These are phyloP conservation scores for Cladorrhinum sp. DNA, from an alignment of 2,329 filamentous ascomycete species.

Conservation along the genomic window DNA sequence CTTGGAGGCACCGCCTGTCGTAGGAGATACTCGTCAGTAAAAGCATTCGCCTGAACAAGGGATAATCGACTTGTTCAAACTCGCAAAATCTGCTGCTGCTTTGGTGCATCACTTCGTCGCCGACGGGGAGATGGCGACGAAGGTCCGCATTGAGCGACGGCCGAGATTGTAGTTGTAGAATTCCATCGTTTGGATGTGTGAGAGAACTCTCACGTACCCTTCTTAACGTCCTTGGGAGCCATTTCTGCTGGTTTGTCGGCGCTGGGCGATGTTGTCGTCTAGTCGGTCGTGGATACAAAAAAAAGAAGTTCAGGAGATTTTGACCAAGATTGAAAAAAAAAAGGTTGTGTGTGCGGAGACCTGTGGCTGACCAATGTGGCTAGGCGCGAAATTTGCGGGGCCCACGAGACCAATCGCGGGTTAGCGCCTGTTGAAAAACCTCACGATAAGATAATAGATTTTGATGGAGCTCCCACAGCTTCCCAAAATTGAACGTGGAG, in stretches of 20 bases:
- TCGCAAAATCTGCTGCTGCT: conserved; percentile 76
- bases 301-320: conserved; percentile 16
- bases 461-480: conserved; percentile 7
- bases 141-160: conserved; percentile 29
- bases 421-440: background rate
- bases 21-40: conserved; percentile 49
- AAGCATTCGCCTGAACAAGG: conserved; percentile 63
- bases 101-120: conserved; percentile 47
- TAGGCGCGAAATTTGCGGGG: background rate
- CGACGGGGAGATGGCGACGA: conserved; percentile 25
- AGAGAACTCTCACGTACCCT: conserved; percentile 34
- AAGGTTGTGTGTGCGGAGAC: conserved; percentile 30
- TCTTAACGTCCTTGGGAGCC: conserved; percentile 40
- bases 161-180: conserved; percentile 25
- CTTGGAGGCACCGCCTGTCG: conserved; percentile 52
- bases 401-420: background rate
- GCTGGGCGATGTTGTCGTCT: conserved; percentile 27
- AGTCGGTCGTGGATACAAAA: conserved; percentile 27
- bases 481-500: background rate
- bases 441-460: conserved; percentile 19
- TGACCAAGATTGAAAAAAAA: conserved; percentile 21
- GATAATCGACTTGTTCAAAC: conserved; percentile 45
- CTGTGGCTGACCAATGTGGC: conserved; percentile 22
- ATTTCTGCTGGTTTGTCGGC: conserved; percentile 32
- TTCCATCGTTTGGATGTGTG: conserved; percentile 17